Evolutionary conservation across 768 basidiomycete species (phyloP).

Genomic region (Dendrothele bispora): DNA sequence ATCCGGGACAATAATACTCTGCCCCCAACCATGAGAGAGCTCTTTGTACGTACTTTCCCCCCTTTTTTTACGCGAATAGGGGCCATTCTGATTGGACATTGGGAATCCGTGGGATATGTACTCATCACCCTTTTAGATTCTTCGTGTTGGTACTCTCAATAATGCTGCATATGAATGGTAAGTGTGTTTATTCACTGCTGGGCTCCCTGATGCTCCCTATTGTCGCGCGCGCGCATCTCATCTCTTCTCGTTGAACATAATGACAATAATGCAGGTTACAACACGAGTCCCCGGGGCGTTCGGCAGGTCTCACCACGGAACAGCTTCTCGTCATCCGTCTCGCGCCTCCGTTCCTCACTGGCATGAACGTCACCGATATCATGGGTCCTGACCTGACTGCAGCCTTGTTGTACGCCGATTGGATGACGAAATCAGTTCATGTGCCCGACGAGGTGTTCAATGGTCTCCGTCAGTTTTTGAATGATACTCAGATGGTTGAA

Average conservation of each 20-base stretch:
- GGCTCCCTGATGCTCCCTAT: background rate
- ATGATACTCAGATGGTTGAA: conserved; percentile 29
- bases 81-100: background rate
- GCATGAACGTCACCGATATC: conserved; percentile 6
- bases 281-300: conserved; percentile 30
- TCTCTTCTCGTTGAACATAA: too few species aligned
- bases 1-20: conserved; percentile 17
- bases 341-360: conserved; percentile 16
- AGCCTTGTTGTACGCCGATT: conserved; percentile 29
- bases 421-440: conserved; percentile 23
- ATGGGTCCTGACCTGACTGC: conserved; percentile 25
- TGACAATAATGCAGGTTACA: too few species aligned
- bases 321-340: conserved; percentile 27
- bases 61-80: background rate
- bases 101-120: too few species aligned
- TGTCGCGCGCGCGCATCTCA: background rate
- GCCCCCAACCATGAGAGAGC: conserved; percentile 31
- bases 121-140: conserved; percentile 15
- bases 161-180: conserved; percentile 20
- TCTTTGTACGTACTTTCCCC: conserved; percentile 24
- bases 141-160: conserved; percentile 24
- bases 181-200: background rate
- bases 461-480: conserved; percentile 20
- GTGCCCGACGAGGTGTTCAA: conserved; percentile 29
- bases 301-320: conserved; percentile 27